Evolutionary conservation across 83 land plant genomes (phyloP), one percentile per base, ranked within the genome.

Genomic region (Larix sibirica): DNA sequence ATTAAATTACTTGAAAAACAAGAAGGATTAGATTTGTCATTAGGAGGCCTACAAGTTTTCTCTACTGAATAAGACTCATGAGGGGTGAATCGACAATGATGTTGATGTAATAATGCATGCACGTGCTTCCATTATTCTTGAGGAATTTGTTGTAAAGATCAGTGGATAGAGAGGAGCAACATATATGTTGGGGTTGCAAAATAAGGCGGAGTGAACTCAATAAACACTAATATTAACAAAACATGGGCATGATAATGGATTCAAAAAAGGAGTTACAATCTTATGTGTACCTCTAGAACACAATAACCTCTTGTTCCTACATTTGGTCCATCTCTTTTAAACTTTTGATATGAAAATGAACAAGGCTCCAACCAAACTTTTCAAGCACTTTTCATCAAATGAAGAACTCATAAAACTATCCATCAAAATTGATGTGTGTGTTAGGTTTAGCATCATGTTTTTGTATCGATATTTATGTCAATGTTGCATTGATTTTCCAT

Each of bases 301-400:
- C n/a, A n/a, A n/a, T n/a, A n/a, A 2, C 98, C 98, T 71, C 91
- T 94, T 28, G 96, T 96, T 79, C 98, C 98, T 58, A 85, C 95
- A 88, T 96, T 94, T 14, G 98, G 93, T 18, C 98, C 96, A 74
- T 96, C 98, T 84, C 81, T 90, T 78, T 85, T 87, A 4, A 81
- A 81, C 83, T 89, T 90, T 24, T 77, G 90, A 10, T 81, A 90
- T 90, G 80, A 44, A 83, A 73, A 36, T 66, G 56, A 16, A 84
- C 23, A 50, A 40, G 67, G 20, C 42, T 6, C 60, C 38, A 28
- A 36, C 26, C 26, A 33, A 47, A 42, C 54, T 47, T 56, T 82
- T n/a, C 81, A 68, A 83, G 69, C 50, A 18, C 33, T 24, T 47
- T 5, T 54, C 69, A 56, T 62, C 31, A n/a, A 18, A 18, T 1